These are phyloP conservation scores for Apostasia ramifera DNA, from an alignment of 106 monocot genomes.

Conservation along the genomic window DNA sequence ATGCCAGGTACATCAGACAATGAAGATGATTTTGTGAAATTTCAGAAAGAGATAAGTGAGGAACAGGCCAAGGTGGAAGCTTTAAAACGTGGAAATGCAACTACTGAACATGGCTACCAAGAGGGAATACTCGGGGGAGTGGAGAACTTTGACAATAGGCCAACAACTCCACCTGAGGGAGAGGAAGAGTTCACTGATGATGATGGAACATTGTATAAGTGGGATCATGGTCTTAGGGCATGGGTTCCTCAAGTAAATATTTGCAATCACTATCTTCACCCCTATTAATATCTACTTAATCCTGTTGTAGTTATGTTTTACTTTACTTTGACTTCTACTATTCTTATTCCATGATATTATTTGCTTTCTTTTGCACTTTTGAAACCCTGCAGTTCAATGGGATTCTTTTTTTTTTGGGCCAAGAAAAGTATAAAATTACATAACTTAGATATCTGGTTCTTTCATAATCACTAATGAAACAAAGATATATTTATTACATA, in stretches of 20 bases:
- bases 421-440: no score
- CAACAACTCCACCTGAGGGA: slow-evolving; percentile 80
- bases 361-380: no score
- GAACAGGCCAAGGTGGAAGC: slow-evolving; percentile 26
- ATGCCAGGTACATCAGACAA: slow-evolving; percentile 13
- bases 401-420: no score
- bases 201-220: slow-evolving; percentile 91
- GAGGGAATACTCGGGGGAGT: slow-evolving; percentile 15
- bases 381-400: no score
- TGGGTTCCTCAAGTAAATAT: slow-evolving; percentile 94
- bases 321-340: no score
- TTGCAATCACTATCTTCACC: not conserved
- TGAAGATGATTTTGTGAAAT: slow-evolving; percentile 53
- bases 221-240: slow-evolving; percentile 70
- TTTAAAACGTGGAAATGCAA: slow-evolving; percentile 22
- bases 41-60: slow-evolving; percentile 50
- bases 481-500: no score
- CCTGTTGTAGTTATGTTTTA: no score
- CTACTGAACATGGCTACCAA: slow-evolving; percentile 3
- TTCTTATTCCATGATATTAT: no score
- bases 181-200: slow-evolving; percentile 97
- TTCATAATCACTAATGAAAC: no score
- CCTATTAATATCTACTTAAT: no score
- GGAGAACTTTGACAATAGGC: slow-evolving; percentile 50
- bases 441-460: no score